Evolutionary conservation across 2,329 filamentous ascomycete genomes (phyloP).

Genomic region (Fusarium sp.): DNA sequence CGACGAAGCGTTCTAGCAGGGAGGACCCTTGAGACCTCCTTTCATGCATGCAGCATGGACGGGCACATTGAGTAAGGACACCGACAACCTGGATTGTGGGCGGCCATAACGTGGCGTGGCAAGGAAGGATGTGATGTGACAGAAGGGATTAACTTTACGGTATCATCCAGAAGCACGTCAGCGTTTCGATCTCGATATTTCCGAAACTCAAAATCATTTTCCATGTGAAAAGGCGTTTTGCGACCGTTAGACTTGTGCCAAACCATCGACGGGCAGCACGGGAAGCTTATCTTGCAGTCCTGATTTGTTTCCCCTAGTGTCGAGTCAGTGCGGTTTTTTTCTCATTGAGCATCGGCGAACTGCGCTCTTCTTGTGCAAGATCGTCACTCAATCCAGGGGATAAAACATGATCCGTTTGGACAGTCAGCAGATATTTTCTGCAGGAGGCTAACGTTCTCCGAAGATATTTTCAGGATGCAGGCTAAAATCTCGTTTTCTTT

Average conservation of each 20-base stretch:
- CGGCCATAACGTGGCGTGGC: neutral
- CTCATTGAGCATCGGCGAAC: neutral
- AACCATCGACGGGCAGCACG: neutral
- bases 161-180: constrained; percentile 15
- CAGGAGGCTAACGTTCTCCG: neutral
- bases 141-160: neutral
- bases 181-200: constrained; percentile 17
- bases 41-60: constrained; percentile 9
- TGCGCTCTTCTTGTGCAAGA: constrained; percentile 25
- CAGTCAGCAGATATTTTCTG: neutral
- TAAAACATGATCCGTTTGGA: constrained; percentile 7
- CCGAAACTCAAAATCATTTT: constrained; percentile 23
- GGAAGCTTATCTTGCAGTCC: neutral
- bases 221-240: neutral
- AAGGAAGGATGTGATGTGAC: constrained; percentile 4
- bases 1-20: constrained; percentile 11
- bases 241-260: neutral
- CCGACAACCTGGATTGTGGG: constrained; percentile 21
- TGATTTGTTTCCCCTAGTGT: neutral
- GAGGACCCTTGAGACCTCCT: neutral
- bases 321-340: neutral
- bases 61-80: constrained; percentile 1
- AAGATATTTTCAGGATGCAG: constrained; percentile 3
- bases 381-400: constrained; percentile 9
- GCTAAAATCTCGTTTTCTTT: neutral